A percentile compares a stretch with the other conserved stretches of the same genome.
phyloP scores from a whole-genome alignment of 2,329 filamentous ascomycete species.

The Penicillium rolfsii region DNA sequence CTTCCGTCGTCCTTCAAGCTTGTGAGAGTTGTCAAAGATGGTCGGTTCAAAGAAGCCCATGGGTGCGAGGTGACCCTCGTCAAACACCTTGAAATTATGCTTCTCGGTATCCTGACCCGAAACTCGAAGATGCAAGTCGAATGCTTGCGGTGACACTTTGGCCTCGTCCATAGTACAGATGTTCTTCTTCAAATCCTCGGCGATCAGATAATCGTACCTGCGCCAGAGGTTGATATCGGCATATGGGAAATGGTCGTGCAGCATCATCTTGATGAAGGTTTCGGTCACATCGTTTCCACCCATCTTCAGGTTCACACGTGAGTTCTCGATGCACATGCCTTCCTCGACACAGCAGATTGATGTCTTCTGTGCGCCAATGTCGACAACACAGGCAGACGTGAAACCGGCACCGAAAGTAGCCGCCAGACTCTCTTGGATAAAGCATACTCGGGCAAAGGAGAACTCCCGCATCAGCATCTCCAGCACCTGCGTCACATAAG shows the following conservation, averaged over 20 bases:
- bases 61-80: slow-evolving; percentile 90
- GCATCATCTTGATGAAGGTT: slow-evolving; percentile 96
- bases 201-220: slow-evolving; percentile 88
- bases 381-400: slow-evolving; percentile 90
- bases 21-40: slow-evolving; percentile 81
- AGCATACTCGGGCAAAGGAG: slow-evolving; percentile 84
- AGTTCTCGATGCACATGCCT: slow-evolving; percentile 92
- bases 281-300: slow-evolving; percentile 92
- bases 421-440: slow-evolving; percentile 94
- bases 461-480: slow-evolving; percentile 87
- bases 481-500: slow-evolving; percentile 81
- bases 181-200: slow-evolving; percentile 93
- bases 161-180: slow-evolving; percentile 89
- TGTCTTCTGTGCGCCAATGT: slow-evolving; percentile 96
- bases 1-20: slow-evolving; percentile 77
- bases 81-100: slow-evolving; percentile 95
- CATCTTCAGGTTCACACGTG: slow-evolving; percentile 90
- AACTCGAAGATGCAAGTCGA: slow-evolving; percentile 86
- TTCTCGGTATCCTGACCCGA: slow-evolving; percentile 87
- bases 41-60: slow-evolving; percentile 92
- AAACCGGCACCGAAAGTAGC: slow-evolving; percentile 95
- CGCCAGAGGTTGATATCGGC: slow-evolving; percentile 88
- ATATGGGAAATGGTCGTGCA: slow-evolving; percentile 94
- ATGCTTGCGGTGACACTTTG: slow-evolving; percentile 84
- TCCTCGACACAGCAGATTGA: slow-evolving; percentile 97